These are phyloP conservation scores for Aspergillus saccharolyticus DNA, from an alignment of 495 filamentous ascomycete genomes.

Conservation along the genomic window DNA sequence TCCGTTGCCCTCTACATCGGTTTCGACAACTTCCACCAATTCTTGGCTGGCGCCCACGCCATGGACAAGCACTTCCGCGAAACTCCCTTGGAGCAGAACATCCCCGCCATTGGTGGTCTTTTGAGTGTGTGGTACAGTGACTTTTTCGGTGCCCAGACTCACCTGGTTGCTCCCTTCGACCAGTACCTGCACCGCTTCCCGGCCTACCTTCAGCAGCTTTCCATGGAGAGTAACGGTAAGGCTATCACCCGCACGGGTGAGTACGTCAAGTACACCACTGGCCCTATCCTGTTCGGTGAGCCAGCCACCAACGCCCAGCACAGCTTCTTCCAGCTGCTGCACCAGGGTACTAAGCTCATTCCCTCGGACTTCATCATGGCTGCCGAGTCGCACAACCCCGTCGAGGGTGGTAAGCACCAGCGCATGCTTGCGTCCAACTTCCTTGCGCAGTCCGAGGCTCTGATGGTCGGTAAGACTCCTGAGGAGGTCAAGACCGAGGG, in stretches of 20 bases:
- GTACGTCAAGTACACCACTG: constrained; percentile 95
- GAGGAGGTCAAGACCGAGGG: constrained; percentile 88
- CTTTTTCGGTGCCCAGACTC: constrained; percentile 96
- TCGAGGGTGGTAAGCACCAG: constrained; percentile 87
- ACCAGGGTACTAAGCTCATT: constrained; percentile 98
- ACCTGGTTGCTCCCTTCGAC: constrained; percentile 96
- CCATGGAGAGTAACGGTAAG: constrained; percentile 99
- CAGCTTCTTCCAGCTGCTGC: constrained; percentile 98
- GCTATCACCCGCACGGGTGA: constrained; percentile 86
- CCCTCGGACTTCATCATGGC: constrained; percentile 97
- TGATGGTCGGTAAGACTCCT: constrained; percentile 96
- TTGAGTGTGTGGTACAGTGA: constrained; percentile 98
- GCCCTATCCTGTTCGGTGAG: constrained; percentile 91
- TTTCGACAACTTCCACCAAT: constrained; percentile 95
- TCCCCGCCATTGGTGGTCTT: constrained; percentile 85
- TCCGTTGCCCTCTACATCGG: constrained; percentile 92
- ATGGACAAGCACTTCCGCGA: constrained; percentile 98
- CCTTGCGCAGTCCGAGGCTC: constrained; percentile 92
- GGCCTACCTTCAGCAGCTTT: constrained; percentile 96
- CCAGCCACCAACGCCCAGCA: constrained; percentile 99
- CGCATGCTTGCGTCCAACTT: constrained; percentile 99
- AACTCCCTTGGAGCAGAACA: constrained; percentile 89
- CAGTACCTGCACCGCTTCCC: constrained; percentile 99
- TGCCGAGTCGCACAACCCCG: constrained; percentile 92
- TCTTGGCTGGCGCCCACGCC: constrained; percentile 89